Conservation (phyloP, 108 stramenopile species). For the Nannochloropsis salina region DNA sequence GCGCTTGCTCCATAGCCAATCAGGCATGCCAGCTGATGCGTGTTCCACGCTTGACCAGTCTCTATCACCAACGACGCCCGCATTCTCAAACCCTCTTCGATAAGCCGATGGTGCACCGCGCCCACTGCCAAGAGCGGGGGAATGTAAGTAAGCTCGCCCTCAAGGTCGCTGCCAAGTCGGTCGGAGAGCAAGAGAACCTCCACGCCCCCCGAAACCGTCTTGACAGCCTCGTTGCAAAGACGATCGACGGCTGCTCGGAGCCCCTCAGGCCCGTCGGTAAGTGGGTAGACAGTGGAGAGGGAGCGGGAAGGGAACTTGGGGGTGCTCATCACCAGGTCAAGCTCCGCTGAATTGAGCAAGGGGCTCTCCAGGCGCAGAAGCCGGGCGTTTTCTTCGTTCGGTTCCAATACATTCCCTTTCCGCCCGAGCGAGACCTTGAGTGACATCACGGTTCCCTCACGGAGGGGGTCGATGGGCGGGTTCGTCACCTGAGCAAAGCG, state of each 20-base stretch:
- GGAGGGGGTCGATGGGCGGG: conserved; percentile 95
- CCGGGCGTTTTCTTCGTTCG: conserved; percentile 36
- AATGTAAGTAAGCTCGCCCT: conserved; percentile 61
- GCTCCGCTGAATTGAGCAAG: conserved; percentile 39
- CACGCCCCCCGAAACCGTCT: conserved; percentile 75
- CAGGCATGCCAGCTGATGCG: conserved; percentile 53
- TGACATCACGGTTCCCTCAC: conserved; percentile 97
- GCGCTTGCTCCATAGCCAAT: conserved; percentile 50
- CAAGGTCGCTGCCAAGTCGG: conserved; percentile 73
- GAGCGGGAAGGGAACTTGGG: conserved; percentile 31
- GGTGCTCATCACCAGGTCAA: conserved; percentile 27
- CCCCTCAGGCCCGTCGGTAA: conserved; percentile 73
- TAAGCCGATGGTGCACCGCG: conserved; percentile 79
- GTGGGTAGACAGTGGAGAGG: conserved; percentile 56
- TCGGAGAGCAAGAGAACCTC: conserved; percentile 84
- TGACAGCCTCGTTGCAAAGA: conserved; percentile 84
- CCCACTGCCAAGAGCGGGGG: conserved; percentile 89
- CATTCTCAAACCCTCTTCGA: conserved; percentile 42
- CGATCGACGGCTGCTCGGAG: conserved; percentile 78
- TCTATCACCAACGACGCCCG: conserved; percentile 44
- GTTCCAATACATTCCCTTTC: conserved; percentile 76
- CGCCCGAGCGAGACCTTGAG: conserved; percentile 89
- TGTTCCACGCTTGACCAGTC: conserved; percentile 52
- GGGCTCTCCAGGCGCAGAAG: conserved; percentile 46
- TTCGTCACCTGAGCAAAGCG: conserved; percentile 97